phyloP scores from a whole-genome alignment of 768 basidiomycete species.

The Russula vinacea region DNA sequence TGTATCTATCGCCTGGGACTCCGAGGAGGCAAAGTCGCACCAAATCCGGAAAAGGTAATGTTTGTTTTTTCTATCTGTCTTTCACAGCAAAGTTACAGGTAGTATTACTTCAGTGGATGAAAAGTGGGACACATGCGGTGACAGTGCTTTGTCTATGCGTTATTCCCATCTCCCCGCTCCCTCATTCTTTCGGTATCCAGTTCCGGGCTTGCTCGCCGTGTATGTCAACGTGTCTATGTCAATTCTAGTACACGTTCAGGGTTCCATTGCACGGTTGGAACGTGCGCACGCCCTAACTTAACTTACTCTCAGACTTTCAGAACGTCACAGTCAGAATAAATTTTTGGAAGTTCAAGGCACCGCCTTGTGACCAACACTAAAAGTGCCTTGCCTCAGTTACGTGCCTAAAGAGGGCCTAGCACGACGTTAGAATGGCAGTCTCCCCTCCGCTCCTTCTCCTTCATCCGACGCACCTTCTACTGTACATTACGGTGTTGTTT shows the following conservation, averaged over 20 bases:
- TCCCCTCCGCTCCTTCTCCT: background rate
- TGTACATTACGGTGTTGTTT: background rate
- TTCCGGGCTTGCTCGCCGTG: background rate
- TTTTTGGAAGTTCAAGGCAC: background rate
- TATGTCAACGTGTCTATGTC: slow-evolving; percentile 1
- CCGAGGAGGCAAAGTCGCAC: slow-evolving; percentile 10
- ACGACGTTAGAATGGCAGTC: slow-evolving; percentile 3
- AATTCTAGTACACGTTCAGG: background rate
- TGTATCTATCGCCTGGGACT: background rate
- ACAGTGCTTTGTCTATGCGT: background rate
- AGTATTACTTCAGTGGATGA: background rate
- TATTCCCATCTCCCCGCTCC: background rate
- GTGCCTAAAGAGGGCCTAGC: background rate
- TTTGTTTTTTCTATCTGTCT: background rate
- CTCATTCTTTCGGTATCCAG: background rate
- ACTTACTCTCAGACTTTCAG: background rate
- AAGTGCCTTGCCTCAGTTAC: background rate
- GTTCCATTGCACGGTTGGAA: background rate
- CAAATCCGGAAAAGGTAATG: slow-evolving; percentile 7
- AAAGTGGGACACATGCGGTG: background rate
- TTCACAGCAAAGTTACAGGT: background rate
- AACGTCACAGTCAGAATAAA: background rate
- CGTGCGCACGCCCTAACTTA: background rate
- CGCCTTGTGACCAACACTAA: slow-evolving; percentile 1
- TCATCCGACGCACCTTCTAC: background rate